Base-by-base conservation (phyloP, 495 filamentous ascomycete species). In the Penicillium arizonense region DNA sequence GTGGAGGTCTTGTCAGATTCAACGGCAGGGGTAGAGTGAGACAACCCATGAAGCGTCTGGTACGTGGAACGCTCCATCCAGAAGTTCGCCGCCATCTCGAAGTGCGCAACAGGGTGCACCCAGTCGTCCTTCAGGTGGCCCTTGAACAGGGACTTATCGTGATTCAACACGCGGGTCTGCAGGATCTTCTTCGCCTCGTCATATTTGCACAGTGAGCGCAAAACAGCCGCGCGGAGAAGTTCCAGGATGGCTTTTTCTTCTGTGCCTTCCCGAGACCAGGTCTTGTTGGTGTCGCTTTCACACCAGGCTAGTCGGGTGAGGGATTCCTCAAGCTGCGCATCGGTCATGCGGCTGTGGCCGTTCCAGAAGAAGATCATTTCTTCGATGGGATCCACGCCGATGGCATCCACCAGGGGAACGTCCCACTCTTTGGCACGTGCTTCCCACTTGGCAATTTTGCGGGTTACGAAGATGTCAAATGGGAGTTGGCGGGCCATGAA, bases 351-450 rank as follows among this genome's bases (percentile, higher is more conserved):
- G 69, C 88, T 95, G 56, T 77, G 71, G n/a, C 78, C 78, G 59
- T 81, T 91, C 94, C 94, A 98, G 61, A 97, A 84, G 67, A 93
- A 96, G n/a, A 88, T 84, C 91, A 98, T 96, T 72, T 98, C 94
- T 61, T 91, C 84, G 2, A 89, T 67, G 0, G 94, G 95, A 56
- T 86, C 87, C 7, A 93, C 83, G 18, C 91, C 91, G 24, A 96
- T 77, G 2, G 86, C 91, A 57, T 97, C 93, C 3, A 88, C 80
- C 6, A 97, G 73, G 11, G 87, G 79, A 20, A 93, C 71, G 3
- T 78, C 75, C 70, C 84, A 81, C 23, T 81, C 76, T 54, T 84
- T 85, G 11, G 89, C 87, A 13, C 92, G 80, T 20, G 86, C 82
- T 60, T 95, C 87, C 93, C 91, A 97, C 73, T 96, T 97, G 44